Percentiles rank a stretch among this genome's conserved stretches.
Evolutionary conservation across 2,329 filamentous ascomycete species (phyloP).

Genomic region (Pestalotiopsis fici): DNA sequence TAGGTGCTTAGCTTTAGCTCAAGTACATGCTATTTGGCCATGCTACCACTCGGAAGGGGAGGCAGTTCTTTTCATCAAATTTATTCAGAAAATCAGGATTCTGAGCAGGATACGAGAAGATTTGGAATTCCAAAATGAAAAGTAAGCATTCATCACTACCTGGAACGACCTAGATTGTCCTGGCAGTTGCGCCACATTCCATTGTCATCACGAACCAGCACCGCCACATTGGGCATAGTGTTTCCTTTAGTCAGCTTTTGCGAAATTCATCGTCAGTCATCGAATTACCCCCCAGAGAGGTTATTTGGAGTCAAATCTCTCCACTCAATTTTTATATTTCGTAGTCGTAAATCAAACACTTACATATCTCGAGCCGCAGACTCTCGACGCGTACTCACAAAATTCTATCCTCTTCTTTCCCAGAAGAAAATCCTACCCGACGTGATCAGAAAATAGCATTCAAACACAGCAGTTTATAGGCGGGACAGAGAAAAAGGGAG

Average conservation of each 20-base stretch:
- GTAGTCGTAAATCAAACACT: not conserved
- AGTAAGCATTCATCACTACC: not conserved
- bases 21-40: too few species aligned
- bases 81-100: not conserved
- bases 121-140: not conserved
- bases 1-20: too few species aligned
- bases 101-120: not conserved
- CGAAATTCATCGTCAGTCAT: not conserved
- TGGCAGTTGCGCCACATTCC: not conserved
- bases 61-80: too few species aligned
- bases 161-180: not conserved
- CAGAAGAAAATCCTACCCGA: not conserved
- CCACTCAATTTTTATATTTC: not conserved
- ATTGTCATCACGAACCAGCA: not conserved
- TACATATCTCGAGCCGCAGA: too few species aligned
- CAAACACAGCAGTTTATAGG: not conserved
- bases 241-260: not conserved
- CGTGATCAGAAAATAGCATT: not conserved
- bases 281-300: not conserved
- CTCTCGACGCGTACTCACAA: too few species aligned
- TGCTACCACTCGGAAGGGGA: too few species aligned
- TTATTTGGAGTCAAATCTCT: not conserved
- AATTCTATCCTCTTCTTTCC: not conserved
- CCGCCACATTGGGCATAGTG: not conserved
- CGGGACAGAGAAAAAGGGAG: not conserved